Evolutionary conservation across 1,284 basidiomycete species (phyloP).

Genomic region (Ganoderma meredithae): DNA sequence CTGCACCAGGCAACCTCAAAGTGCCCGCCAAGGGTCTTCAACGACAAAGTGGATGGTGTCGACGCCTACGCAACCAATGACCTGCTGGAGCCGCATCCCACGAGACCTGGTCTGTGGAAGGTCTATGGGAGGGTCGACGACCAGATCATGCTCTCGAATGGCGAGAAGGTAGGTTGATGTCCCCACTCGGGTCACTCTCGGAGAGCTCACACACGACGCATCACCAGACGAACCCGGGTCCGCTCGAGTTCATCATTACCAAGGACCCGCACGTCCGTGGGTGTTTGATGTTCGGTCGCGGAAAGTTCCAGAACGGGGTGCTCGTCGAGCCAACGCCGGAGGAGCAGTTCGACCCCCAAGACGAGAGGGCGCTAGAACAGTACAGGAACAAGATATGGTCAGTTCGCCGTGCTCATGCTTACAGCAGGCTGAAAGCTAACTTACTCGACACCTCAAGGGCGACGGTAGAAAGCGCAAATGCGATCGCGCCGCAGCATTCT

Average conservation of each 20-base stretch:
- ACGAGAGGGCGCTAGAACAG: constrained; percentile 27
- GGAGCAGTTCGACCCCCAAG: constrained; percentile 35
- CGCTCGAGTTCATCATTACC: constrained; percentile 38
- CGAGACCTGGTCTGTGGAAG: constrained; percentile 12
- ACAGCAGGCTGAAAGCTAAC: no score
- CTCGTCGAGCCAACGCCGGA: constrained; percentile 42
- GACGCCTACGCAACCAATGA: constrained; percentile 17
- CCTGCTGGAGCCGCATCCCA: constrained; percentile 13
- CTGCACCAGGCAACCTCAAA: background rate
- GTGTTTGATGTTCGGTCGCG: constrained; percentile 49
- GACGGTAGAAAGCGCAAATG: constrained; percentile 46
- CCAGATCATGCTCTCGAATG: constrained; percentile 16
- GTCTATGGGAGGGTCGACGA: constrained; percentile 16
- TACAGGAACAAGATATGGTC: constrained; percentile 45
- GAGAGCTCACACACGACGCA: background rate
- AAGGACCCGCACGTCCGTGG: constrained; percentile 43
- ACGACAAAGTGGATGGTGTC: background rate
- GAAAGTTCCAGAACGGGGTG: constrained; percentile 43
- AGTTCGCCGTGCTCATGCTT: background rate
- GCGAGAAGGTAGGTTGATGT: constrained; percentile 23
- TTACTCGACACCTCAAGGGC: constrained; percentile 37
- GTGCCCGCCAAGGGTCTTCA: background rate
- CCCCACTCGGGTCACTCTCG: background rate
- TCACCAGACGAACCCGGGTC: constrained; percentile 32
- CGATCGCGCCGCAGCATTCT: constrained; percentile 48